Base-by-base conservation (phyloP, 352 stramenopile genomes). In the Globisporangium megalacanthum region DNA sequence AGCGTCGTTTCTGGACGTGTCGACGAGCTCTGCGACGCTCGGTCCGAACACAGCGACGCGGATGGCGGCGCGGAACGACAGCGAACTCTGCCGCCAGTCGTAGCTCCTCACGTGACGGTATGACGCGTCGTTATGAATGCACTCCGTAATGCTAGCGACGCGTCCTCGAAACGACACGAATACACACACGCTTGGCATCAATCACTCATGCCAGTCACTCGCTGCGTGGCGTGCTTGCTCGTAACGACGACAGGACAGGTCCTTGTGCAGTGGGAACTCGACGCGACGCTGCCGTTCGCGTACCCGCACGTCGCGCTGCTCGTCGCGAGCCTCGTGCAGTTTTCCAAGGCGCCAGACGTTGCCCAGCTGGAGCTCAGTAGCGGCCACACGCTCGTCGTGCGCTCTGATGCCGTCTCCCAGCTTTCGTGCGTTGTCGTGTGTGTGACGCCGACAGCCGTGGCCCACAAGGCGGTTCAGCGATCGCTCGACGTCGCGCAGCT, bases 261-360 rank as follows among this genome's bases (percentile, higher is more conserved):
- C 11, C 59, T 88, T 17, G 22, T 88, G 42, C 67, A 80, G 36
- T 82, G 62, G 53, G 73, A 86, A 42, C 60, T 66, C 4, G 72
- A 79, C 44, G 65, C 64, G 14, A 61, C 71, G 33, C 62, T 85
- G 10, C 73, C 75, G 9, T 70, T 84, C 49, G 69, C 56, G 6
- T 77, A 70, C 54, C 25, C 62, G 15, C 73, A 74, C 46, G 72
- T 88, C 29, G 64, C 61, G 3, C 59, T 84, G 56, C 58, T 88
- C 19, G 60, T 88, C 6, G 74, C 75, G 46, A 86, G 73, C 36
- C 66, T 86, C n/a, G 63, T 85, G 20, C 72, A 88, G 52, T 88
- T 85, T 50, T 68, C 70, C 0, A 62, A 75, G 20, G 47, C 56
- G 4, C 65, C 78, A 54, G 37, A 61, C 3, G 81, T 73, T 36